These are phyloP conservation scores for Quercus aquifolioides DNA, from an alignment of 306 rosid genomes.

Conservation along the genomic window DNA sequence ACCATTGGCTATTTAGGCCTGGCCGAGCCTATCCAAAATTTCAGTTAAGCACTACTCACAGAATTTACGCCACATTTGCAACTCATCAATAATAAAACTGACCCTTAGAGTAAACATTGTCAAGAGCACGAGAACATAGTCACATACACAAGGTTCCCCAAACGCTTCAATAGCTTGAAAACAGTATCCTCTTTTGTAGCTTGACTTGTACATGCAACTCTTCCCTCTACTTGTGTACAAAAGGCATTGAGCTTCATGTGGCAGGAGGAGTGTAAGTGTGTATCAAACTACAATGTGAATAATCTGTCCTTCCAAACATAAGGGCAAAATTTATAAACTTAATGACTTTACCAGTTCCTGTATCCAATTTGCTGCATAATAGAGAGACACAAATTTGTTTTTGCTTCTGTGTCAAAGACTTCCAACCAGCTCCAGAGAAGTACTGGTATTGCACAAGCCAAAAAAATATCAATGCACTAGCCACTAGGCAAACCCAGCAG, in stretches of 20 bases:
- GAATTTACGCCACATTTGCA: neutral
- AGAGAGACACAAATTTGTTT: slow-evolving; percentile 29
- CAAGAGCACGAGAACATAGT: neutral
- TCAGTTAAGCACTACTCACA: neutral
- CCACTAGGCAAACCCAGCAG: neutral
- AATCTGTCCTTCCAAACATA: neutral
- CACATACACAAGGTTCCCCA: slow-evolving; percentile 38
- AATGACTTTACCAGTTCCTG: slow-evolving; percentile 25
- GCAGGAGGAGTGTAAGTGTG: neutral
- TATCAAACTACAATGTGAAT: neutral
- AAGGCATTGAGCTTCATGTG: slow-evolving; percentile 34
- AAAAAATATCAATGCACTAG: slow-evolving; percentile 5
- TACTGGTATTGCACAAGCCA: slow-evolving; percentile 25
- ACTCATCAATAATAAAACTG: neutral
- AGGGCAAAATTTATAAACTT: neutral
- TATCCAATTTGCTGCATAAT: slow-evolving; percentile 42
- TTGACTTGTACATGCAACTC: slow-evolving; percentile 27
- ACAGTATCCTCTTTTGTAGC: slow-evolving; percentile 25
- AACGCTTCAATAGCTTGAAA: slow-evolving; percentile 33
- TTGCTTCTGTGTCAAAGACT: slow-evolving; percentile 32
- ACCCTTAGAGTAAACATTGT: neutral
- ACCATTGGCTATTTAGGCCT: too few relatives aligned
- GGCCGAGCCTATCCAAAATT: neutral
- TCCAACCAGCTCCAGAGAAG: slow-evolving; percentile 36
- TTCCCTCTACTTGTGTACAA: slow-evolving; percentile 34